Conservation (phyloP, 345 rosid genomes). For the Melaleuca quinquenervia region DNA sequence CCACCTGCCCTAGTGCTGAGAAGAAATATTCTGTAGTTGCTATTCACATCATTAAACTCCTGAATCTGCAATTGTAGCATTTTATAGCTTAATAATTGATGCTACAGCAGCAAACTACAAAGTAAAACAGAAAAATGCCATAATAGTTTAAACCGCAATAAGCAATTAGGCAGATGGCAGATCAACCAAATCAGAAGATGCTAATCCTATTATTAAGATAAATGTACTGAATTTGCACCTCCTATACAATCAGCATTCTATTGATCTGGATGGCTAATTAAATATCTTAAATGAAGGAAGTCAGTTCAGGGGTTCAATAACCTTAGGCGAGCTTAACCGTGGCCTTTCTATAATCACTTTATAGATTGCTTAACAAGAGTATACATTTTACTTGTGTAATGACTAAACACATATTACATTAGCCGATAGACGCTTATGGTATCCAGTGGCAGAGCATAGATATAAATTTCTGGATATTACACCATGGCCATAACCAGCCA, state of each 20-base stretch:
- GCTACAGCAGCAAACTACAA: not conserved
- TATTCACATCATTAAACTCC: conserved; percentile 68
- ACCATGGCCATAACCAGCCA: not conserved
- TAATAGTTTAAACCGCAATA: not conserved
- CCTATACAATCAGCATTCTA: not conserved
- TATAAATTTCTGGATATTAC: not conserved
- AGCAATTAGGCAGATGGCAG: not conserved
- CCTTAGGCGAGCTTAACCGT: not conserved
- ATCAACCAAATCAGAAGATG: not conserved
- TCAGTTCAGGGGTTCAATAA: not conserved
- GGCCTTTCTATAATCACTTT: not conserved
- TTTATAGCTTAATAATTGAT: not conserved
- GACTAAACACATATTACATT: not conserved
- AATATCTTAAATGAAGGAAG: not conserved
- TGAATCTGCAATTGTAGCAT: conserved; percentile 31
- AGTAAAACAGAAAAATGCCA: not conserved
- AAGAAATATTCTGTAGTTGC: conserved; percentile 59
- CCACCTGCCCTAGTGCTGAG: conserved; percentile 99
- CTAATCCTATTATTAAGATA: not conserved
- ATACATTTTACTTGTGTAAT: not conserved
- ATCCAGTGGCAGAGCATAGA: not conserved
- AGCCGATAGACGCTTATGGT: not conserved
- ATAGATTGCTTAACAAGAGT: not conserved
- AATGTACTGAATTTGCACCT: not conserved
- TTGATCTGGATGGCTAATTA: not conserved